Base-by-base conservation (phyloP, 2,329 filamentous ascomycete species). In the Penicillium expansum region DNA sequence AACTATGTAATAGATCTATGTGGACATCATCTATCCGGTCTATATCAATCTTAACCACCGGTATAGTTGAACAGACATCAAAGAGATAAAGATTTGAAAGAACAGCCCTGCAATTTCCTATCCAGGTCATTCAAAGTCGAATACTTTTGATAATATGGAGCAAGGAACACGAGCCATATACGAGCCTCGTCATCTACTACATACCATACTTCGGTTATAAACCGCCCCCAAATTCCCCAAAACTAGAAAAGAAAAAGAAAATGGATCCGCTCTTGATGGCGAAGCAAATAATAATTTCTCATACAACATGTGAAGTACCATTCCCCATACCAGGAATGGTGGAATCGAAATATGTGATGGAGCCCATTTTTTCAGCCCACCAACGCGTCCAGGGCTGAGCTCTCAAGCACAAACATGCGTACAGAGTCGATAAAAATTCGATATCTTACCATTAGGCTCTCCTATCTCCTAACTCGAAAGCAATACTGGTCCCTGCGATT, bases 401-500 rank as follows among this genome's bases (percentile, higher is more conserved):
- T n/a, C 11, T n/a, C 11, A 45, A 32, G n/a, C 7, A 11, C 41
- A 47, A 18, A 45, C 24, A 44, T 13, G 27, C 27, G 13, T 33
- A 33, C 13, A 8, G 13, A n/a, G 24, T 29, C 10, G 8, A 47
- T 4, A 22, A 33, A 30, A 30, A 5, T 5, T 42, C 18, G 5
- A 30, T 7, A 9, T 3, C 4, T 27, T 18, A 9, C 16, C 14
- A 29, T 8, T n/a, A 35, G 5, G 13, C 14, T 7, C 14, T 53
- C 6, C 32, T 39, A 37, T 32, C 13, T 48, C 49, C 45, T 70
- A 14, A 85, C 82, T 35, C 69, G 74, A 61, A 86, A 87, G 55
- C 73, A 74, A 63, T 81, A 86, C 62, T 82, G 75, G 62, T 86
- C 84, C 44, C 79, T 80, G 14, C 83, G 74, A 64, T 87, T 83